Evolutionary conservation across 2,329 filamentous ascomycete species (phyloP), one percentile per base, ranked within the genome.

Genomic region (Cladosporium velox): DNA sequence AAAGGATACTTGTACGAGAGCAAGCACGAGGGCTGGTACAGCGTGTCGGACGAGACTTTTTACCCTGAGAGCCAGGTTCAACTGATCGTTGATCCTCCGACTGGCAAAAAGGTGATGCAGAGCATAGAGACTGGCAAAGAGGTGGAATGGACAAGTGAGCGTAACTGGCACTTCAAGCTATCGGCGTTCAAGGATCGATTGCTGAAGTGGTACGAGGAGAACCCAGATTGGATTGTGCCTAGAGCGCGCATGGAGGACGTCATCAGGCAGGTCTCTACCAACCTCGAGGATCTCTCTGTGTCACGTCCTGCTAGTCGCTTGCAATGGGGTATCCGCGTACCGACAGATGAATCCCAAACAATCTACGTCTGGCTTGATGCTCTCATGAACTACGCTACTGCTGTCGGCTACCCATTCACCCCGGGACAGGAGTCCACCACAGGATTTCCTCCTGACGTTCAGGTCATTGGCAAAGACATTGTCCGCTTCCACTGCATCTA

Each of bases 291-390:
- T 76, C 84, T 99, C 15, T 97, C 93, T 3, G 87, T 97, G 60
- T 98, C 94, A 2, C 86, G 96, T 32, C 95, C 95, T 0, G 82
- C 85, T 3, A 87, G 89, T 64, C 86, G 95, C 58, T 79, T 98
- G 49, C 86, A 82, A 28, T 99, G 95, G 95, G 95, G 95, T 3
- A 91, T 99, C 65, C 88, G 85, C 7, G 95, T 97, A 30, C 95
- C 95, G 0, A 89, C 89, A 63, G 95, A 99, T 73, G 81, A 86
- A 0, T 87, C 83, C 21, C 95, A 98, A 78, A 98, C 93, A 2
- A 94, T 99, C 66, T 99, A 99, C 74, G 96, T 99, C 35, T 99
- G 95, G 95, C 86, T 99, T 0, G 96, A 99, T 79, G 95, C 95
- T 1, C 86, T 99, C 34, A 85, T 98, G 73, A 99, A 97, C 78